phyloP scores from a whole-genome alignment of 441 rosid species.

The Populus trichocarpa region DNA sequence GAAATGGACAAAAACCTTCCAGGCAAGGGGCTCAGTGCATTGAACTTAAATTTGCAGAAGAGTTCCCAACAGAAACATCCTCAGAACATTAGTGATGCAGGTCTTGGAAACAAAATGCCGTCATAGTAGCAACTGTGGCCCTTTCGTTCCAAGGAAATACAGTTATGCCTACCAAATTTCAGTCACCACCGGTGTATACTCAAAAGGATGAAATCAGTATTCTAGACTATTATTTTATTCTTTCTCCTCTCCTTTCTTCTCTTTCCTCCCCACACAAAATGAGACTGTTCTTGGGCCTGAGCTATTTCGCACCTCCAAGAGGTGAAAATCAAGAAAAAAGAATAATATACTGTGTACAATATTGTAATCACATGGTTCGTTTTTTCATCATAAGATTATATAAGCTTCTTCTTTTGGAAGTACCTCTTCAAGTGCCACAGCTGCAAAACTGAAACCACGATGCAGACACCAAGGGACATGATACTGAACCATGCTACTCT shows the following conservation, averaged over 20 bases:
- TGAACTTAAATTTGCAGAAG: not conserved
- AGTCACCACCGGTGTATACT: not conserved
- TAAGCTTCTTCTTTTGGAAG: too few relatives aligned
- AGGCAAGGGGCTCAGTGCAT: not conserved
- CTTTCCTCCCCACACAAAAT: not conserved
- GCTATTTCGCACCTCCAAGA: not conserved
- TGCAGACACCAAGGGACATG: constrained; percentile 74
- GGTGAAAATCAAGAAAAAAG: not conserved
- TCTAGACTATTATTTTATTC: not conserved
- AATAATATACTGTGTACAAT: not conserved
- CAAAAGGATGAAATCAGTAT: not conserved
- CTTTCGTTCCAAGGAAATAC: not conserved
- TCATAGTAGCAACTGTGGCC: not conserved
- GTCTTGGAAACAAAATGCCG: not conserved
- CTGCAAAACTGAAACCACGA: constrained; percentile 56
- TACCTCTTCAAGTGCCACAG: constrained; percentile 40
- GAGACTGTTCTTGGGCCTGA: not conserved
- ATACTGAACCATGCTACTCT: constrained; percentile 64
- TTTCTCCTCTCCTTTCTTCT: not conserved
- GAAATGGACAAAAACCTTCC: not conserved
- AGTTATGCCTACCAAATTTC: not conserved
- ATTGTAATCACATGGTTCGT: constrained; percentile 7
- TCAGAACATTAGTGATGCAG: not conserved
- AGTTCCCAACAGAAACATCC: not conserved
- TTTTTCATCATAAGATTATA: too few relatives aligned